These are phyloP conservation scores for Achlya hypogyna DNA, from an alignment of 352 stramenopile species.

Conservation along the genomic window DNA sequence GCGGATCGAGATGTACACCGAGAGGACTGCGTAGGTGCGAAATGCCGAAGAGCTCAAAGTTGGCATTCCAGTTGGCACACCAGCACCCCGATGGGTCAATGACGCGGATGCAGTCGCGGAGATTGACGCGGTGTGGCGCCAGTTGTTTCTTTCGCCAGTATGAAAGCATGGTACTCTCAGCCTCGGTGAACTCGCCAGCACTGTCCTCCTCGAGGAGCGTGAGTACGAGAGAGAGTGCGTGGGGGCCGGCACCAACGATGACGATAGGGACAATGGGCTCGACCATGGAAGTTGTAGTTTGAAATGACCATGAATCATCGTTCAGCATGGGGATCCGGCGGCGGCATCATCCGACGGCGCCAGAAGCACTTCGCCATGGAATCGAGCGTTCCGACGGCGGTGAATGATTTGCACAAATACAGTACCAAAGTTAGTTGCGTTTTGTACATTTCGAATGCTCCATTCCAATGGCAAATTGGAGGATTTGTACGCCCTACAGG, in stretches of 20 bases:
- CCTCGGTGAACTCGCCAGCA: constrained; percentile 5
- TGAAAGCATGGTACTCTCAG: background rate
- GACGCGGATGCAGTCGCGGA: constrained; percentile 2
- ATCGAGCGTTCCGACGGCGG: background rate
- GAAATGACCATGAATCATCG: no score
- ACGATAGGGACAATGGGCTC: constrained; percentile 2
- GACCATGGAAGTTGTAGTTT: no score
- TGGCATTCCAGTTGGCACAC: constrained; percentile 13
- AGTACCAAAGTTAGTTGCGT: no score
- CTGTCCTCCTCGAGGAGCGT: constrained; percentile 12
- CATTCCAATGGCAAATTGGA: no score
- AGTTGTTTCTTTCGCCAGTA: constrained; percentile 13
- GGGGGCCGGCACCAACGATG: constrained; percentile 10
- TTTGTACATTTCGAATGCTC: no score
- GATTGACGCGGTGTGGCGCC: background rate
- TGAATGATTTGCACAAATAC: no score
- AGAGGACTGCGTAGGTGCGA: constrained; percentile 16
- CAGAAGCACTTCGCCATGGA: no score
- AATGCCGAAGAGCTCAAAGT: constrained; percentile 20
- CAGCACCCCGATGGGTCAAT: constrained; percentile 13
- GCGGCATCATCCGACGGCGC: background rate
- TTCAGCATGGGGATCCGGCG: background rate
- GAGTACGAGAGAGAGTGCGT: constrained; percentile 13
- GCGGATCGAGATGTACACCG: constrained; percentile 14
- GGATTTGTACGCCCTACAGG: no score